Conservation (phyloP, 306 rosid species). For the Gastrolobium villosum region DNA sequence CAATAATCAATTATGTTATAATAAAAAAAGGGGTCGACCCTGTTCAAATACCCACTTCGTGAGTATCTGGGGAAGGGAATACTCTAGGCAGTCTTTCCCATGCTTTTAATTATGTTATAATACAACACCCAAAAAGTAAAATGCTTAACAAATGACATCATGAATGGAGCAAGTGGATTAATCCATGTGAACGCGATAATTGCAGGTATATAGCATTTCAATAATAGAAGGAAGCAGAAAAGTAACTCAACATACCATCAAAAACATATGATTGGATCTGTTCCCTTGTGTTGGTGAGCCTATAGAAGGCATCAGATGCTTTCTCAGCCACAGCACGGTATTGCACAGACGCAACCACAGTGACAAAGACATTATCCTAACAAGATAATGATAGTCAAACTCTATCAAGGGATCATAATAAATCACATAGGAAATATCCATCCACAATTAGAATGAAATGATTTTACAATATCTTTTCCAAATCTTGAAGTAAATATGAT, state of each 20-base stretch:
- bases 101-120: conserved; percentile 34
- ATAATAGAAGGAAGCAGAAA: conserved; percentile 23
- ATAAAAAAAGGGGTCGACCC: too few species aligned
- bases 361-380: conserved; percentile 82
- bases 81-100: too few species aligned
- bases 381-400: conserved; percentile 41
- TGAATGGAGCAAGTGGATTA: neutral
- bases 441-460: neutral
- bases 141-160: neutral
- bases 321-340: conserved; percentile 68
- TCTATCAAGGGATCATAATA: conserved; percentile 26
- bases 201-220: conserved; percentile 9
- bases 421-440: conserved; percentile 25
- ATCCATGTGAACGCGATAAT: neutral
- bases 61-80: too few species aligned
- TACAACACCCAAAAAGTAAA: conserved; percentile 11
- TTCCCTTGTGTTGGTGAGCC: conserved; percentile 69
- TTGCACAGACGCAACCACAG: conserved; percentile 74
- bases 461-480: conserved; percentile 6
- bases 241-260: conserved; percentile 59
- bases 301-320: conserved; percentile 78
- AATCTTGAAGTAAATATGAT: conserved; percentile 31
- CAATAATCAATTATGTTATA: conserved; percentile 25
- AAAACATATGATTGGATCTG: conserved; percentile 83
- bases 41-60: too few species aligned